Evolutionary conservation across 805 yeast genomes (phyloP).

Genomic region (Nematodospora valgi): DNA sequence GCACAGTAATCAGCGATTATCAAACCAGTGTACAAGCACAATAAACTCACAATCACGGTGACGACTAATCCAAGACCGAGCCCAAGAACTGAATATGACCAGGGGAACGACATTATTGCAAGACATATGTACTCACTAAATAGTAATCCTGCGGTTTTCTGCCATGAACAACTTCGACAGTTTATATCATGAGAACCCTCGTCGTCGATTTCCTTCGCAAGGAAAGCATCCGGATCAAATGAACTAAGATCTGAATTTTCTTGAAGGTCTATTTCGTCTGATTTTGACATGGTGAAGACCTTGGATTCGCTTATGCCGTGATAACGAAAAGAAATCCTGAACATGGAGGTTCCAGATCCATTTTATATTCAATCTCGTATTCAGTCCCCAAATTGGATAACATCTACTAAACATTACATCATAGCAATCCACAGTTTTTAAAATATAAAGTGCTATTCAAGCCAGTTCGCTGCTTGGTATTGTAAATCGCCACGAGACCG

Average conservation of each 20-base stretch:
- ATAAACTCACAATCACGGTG: slow-evolving; percentile 48
- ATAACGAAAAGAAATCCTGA: too few relatives aligned
- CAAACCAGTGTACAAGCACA: slow-evolving; percentile 55
- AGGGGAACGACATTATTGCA: slow-evolving; percentile 64
- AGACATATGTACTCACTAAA: slow-evolving; percentile 60
- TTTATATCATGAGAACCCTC: slow-evolving; percentile 31
- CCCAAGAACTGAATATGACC: slow-evolving; percentile 61
- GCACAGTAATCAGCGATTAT: slow-evolving; percentile 53
- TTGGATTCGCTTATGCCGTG: too few relatives aligned
- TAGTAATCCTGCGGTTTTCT: slow-evolving; percentile 55
- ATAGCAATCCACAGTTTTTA: too few relatives aligned
- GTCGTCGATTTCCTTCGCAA: slow-evolving; percentile 10
- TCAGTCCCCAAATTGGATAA: too few relatives aligned
- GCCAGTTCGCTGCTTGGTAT: too few relatives aligned
- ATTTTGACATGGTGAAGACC: too few relatives aligned
- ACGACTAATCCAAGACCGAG: slow-evolving; percentile 55
- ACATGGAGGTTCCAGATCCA: too few relatives aligned
- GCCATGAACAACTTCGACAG: slow-evolving; percentile 55
- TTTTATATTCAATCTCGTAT: too few relatives aligned
- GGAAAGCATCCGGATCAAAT: slow-evolving; percentile 13
- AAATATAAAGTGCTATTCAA: too few relatives aligned
- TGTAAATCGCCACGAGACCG: too few relatives aligned
- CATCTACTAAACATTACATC: too few relatives aligned
- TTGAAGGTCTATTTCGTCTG: too few relatives aligned
- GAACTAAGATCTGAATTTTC: slow-evolving; percentile 1